These are phyloP conservation scores for Fraxinus velutina DNA, from an alignment of 305 asterid species.

Conservation along the genomic window DNA sequence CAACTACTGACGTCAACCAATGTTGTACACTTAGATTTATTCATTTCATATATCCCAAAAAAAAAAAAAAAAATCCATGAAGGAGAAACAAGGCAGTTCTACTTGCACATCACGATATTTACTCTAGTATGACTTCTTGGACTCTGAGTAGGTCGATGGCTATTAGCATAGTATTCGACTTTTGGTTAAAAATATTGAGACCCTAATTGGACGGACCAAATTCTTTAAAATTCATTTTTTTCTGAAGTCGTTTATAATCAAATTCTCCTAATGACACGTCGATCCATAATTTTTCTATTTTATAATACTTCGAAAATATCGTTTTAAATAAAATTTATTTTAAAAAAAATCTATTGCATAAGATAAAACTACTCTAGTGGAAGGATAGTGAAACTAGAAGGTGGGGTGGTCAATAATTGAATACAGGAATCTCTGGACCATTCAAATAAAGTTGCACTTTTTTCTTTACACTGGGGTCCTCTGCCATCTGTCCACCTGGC, in stretches of 20 bases:
- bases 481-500: not conserved
- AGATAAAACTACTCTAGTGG: not conserved
- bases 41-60: no score
- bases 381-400: not conserved
- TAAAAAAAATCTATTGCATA: not conserved
- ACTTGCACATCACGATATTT: no score
- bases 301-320: not conserved
- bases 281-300: no score
- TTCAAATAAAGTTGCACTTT: not conserved
- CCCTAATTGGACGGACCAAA: not conserved
- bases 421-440: constrained; percentile 15
- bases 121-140: not conserved
- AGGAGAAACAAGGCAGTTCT: no score
- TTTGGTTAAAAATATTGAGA: not conserved
- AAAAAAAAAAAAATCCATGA: no score
- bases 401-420: not conserved
- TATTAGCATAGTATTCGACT: not conserved
- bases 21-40: no score
- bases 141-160: not conserved
- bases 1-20: no score
- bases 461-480: not conserved
- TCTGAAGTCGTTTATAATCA: no score
- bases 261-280: not conserved
- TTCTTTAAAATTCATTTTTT: no score
- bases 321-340: no score